Conservation (phyloP, 305 asterid species). For the Fraxinus nigra region DNA sequence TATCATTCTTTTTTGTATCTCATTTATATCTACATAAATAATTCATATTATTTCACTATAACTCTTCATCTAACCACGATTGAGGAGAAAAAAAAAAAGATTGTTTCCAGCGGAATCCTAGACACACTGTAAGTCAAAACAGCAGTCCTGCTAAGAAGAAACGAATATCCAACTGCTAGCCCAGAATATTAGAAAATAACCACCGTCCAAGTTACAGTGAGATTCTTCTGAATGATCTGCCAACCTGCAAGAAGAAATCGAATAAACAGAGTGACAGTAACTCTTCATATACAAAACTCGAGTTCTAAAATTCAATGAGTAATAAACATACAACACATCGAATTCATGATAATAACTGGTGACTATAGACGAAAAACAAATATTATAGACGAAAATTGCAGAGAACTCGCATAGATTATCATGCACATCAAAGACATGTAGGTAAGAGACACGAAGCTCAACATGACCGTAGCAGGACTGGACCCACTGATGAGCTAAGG, state of each 20-base stretch:
- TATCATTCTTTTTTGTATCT: neutral
- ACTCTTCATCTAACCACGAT: neutral
- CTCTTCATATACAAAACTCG: slow-evolving; percentile 24
- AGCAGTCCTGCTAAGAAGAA: slow-evolving; percentile 1
- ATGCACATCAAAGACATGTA: slow-evolving; percentile 32
- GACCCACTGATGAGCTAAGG: slow-evolving; percentile 83
- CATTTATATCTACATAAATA: too few relatives aligned
- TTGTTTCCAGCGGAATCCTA: neutral
- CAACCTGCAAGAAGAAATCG: slow-evolving; percentile 6
- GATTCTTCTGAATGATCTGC: neutral
- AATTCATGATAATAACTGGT: slow-evolving; percentile 35
- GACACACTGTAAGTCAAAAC: neutral
- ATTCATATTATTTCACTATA: too few relatives aligned
- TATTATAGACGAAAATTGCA: slow-evolving; percentile 22
- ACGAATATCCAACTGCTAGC: neutral
- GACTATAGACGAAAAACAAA: slow-evolving; percentile 30
- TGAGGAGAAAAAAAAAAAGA: neutral
- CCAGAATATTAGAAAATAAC: neutral
- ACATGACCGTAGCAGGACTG: slow-evolving; percentile 74
- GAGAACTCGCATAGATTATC: slow-evolving; percentile 32
- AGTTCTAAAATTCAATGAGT: slow-evolving; percentile 26
- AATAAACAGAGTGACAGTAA: slow-evolving; percentile 8
- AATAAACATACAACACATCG: slow-evolving; percentile 44
- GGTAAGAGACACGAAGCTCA: slow-evolving; percentile 37
- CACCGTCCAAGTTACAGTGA: neutral